phyloP scores from a whole-genome alignment of 805 yeast species.

The Candida ovalis region DNA sequence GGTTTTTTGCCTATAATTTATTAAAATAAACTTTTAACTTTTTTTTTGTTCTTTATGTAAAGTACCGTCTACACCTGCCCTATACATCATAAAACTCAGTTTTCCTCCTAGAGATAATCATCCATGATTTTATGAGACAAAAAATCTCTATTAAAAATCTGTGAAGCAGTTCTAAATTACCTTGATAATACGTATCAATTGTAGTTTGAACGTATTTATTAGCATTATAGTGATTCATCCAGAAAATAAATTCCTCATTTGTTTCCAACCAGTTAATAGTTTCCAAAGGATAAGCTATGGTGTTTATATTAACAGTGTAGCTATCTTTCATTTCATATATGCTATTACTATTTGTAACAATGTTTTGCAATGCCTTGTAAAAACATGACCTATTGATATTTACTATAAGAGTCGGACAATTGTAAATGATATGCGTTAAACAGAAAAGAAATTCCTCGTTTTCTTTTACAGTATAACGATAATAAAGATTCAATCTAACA shows the following conservation, averaged over 20 bases:
- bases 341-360: background rate
- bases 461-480: constrained; percentile 17
- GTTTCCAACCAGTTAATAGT: background rate
- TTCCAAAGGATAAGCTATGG: background rate
- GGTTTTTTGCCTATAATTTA: too few species aligned
- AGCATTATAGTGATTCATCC: background rate
- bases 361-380: background rate
- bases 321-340: too few species aligned
- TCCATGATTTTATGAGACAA: background rate
- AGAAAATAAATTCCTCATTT: background rate
- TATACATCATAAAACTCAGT: background rate
- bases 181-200: background rate
- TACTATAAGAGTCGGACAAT: background rate
- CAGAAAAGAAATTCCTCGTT: constrained; percentile 17
- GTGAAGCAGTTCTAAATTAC: background rate
- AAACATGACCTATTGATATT: background rate
- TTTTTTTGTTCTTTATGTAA: too few species aligned
- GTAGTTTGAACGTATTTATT: background rate
- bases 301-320: background rate
- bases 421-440: background rate
- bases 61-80: too few species aligned
- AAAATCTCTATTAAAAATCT: background rate
- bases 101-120: background rate
- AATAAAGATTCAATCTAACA: constrained; percentile 20
- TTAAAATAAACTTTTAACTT: too few species aligned